Base-by-base conservation (phyloP, 495 filamentous ascomycete genomes). In the Lepidopterella palustris region DNA sequence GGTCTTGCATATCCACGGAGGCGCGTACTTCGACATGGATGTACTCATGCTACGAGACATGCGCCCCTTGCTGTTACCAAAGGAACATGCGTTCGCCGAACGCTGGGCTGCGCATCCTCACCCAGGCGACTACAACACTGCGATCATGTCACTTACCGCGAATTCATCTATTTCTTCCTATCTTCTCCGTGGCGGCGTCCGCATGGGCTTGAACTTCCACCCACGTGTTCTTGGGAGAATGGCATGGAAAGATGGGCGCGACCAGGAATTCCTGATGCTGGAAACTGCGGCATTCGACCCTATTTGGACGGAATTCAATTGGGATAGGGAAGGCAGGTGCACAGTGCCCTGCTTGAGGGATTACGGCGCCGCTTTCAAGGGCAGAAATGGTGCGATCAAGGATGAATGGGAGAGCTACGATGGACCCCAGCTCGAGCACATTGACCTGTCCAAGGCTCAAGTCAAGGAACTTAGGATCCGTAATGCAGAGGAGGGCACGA, bases 201-300 rank as follows among this genome's bases (percentile, higher is more conserved):
- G 80, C 25, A 83, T 83, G 80, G 80, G 80, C 0, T 68, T 83
- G 47, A 82, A 82, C 54, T 83, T 80, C 68, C 80, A 83, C 58
- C 80, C 80, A 0, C 68, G 77, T 5, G 76, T 82, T 2, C 71
- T 83, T 24, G 80, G 80, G 0, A 70, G 78, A 3, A 83, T 83
- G 80, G 75, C 80, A 6, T 79, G 77, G 76, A 79, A 79, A 57
- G 80, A 83, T 56, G 73, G 74, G 0, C 69, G 78, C 13, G 78
- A 78, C 47, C 70, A 76, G 18, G 80, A 82, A 51, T 73, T 82
- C 31, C 63, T 74, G 3, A 83, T 81, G 80, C 73, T 83, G 39
- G 80, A 83, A 60, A 82, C 78, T 4, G 80, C 77, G 0, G 70
- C 78, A 1, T 82, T 83, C 56, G 80, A 83, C 59, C 80, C 80